A percentile compares a stretch with the other conserved stretches of the same genome.
Evolutionary conservation across 2,329 filamentous ascomycete genomes (phyloP).

Genomic region (Talaromyces sp.): DNA sequence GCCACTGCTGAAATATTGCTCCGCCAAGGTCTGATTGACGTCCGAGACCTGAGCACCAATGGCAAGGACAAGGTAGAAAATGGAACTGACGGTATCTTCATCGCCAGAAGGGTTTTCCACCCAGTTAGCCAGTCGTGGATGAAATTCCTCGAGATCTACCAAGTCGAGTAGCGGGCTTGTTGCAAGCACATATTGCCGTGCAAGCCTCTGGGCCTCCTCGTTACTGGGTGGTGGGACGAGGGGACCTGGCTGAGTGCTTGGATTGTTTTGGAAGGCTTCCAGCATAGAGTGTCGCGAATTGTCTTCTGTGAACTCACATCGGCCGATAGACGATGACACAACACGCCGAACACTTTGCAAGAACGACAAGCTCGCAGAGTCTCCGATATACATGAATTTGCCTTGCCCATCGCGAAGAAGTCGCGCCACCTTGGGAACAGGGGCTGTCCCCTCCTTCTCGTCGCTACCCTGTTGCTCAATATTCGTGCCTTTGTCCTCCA

Average conservation of each 20-base stretch:
- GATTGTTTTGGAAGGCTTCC: conserved; percentile 41
- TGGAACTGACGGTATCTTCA: conserved; percentile 49
- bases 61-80: conserved; percentile 56
- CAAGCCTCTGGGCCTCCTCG: conserved; percentile 45
- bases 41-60: conserved; percentile 51
- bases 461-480: conserved; percentile 32
- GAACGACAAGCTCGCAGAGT: conserved; percentile 57
- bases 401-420: conserved; percentile 56
- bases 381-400: conserved; percentile 58
- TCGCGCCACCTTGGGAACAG: conserved; percentile 44
- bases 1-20: conserved; percentile 53
- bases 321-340: conserved; percentile 49
- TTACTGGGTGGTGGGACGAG: conserved; percentile 35
- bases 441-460: conserved; percentile 37
- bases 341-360: conserved; percentile 56
- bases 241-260: conserved; percentile 32
- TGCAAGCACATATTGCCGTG: conserved; percentile 49
- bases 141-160: conserved; percentile 51
- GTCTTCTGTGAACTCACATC: conserved; percentile 45
- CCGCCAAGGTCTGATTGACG: conserved; percentile 44
- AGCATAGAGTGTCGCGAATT: conserved; percentile 47
- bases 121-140: conserved; percentile 43
- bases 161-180: conserved; percentile 54
- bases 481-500: conserved; percentile 35
- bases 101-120: conserved; percentile 39